Conservation (phyloP, 257 asterid genomes). For the Cordia subcordata region DNA sequence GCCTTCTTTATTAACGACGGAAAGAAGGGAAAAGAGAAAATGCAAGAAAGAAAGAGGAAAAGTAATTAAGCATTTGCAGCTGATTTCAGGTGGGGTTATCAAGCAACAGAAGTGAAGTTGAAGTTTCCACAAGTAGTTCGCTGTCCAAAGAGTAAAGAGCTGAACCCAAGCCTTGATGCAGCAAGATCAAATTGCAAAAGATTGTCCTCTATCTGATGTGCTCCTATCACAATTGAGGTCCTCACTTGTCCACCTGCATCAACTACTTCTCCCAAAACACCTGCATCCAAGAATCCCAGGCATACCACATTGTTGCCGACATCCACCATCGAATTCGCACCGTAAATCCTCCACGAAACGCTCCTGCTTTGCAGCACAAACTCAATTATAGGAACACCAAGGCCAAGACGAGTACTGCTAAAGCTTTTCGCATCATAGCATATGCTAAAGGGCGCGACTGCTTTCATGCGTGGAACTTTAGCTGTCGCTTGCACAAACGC, state of each 20-base stretch:
- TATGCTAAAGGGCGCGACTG: conserved; percentile 16
- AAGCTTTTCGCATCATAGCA: conserved; percentile 11
- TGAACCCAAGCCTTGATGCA: conserved; percentile 35
- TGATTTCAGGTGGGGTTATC: background rate
- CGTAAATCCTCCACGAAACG: conserved; percentile 28
- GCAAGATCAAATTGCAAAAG: conserved; percentile 17
- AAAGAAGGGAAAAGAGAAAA: too few species aligned
- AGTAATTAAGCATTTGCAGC: too few species aligned
- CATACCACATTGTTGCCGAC: conserved; percentile 9
- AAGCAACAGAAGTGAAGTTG: conserved; percentile 23
- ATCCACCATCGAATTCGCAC: conserved; percentile 35
- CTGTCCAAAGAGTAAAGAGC: conserved; percentile 24
- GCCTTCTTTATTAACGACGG: too few species aligned
- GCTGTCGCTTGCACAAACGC: conserved; percentile 7
- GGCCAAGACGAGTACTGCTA: conserved; percentile 5
- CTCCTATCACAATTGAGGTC: conserved; percentile 19
- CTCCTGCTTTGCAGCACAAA: conserved; percentile 14
- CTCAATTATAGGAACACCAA: conserved; percentile 12
- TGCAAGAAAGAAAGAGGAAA: too few species aligned
- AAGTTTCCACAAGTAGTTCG: conserved; percentile 37
- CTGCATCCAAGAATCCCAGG: conserved; percentile 20
- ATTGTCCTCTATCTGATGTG: conserved; percentile 14
- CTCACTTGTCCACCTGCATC: background rate
- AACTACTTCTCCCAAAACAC: too few species aligned
- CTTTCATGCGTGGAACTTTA: background rate